These are phyloP conservation scores for Thinopyrum obtusiflorum DNA, from an alignment of 202 grass and related monocot genomes.

Conservation along the genomic window DNA sequence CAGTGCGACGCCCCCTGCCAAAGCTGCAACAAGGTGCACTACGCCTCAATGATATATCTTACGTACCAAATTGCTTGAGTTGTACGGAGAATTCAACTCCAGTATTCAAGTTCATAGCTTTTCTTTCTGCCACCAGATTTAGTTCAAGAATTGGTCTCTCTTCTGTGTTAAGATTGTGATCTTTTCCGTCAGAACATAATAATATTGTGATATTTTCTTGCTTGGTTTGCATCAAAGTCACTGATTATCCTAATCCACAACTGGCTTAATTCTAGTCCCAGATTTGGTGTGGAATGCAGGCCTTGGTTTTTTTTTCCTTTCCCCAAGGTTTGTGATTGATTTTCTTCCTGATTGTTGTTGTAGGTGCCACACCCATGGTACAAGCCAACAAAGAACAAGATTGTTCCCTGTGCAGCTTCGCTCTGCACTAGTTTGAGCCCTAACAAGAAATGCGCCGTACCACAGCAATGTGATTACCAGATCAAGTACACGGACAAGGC, in stretches of 20 bases:
- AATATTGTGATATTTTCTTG: neutral
- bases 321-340: neutral
- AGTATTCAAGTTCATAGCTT: neutral
- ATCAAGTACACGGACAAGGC: slow-evolving; percentile 69
- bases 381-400: slow-evolving; percentile 44
- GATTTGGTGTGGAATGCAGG: neutral
- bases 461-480: slow-evolving; percentile 72
- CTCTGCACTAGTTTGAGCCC: slow-evolving; percentile 51
- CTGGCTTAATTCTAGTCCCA: neutral
- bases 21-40: slow-evolving; percentile 75
- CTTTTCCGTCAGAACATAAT: neutral
- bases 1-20: slow-evolving; percentile 84
- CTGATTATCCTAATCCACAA: neutral
- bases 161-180: neutral
- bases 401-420: slow-evolving; percentile 55
- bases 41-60: no score
- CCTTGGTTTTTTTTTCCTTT: neutral
- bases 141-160: neutral
- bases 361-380: slow-evolving; percentile 76
- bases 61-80: neutral
- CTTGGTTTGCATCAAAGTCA: neutral
- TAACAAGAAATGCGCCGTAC: slow-evolving; percentile 34
- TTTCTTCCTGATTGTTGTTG: slow-evolving; percentile 22
- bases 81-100: neutral
- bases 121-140: neutral